Conservation (phyloP, 108 stramenopile species). For the Mediolabrus comicus region DNA sequence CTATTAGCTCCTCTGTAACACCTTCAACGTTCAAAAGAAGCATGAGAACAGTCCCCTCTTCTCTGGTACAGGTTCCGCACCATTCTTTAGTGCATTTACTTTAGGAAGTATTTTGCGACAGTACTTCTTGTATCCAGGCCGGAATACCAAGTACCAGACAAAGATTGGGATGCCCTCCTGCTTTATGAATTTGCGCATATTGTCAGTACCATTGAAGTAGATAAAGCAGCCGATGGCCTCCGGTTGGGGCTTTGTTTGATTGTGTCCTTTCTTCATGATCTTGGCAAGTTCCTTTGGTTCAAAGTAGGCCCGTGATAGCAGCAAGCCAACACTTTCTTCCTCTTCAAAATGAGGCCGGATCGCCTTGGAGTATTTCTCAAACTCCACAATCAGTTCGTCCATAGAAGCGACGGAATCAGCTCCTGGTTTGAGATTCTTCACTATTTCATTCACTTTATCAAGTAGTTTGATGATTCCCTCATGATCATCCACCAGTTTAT, state of each 20-base stretch:
- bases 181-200: neutral
- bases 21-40: too few relatives aligned
- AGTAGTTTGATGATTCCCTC: conserved; percentile 32
- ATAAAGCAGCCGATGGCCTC: conserved; percentile 6
- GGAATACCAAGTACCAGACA: too few relatives aligned
- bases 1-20: too few relatives aligned
- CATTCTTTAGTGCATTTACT: too few relatives aligned
- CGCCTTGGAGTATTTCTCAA: conserved; percentile 19
- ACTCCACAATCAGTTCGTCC: conserved; percentile 11
- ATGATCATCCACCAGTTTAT: conserved; percentile 46
- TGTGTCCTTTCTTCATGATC: conserved; percentile 6
- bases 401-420: conserved; percentile 14
- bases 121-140: too few relatives aligned
- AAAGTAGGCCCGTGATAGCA: conserved; percentile 49
- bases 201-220: conserved; percentile 2
- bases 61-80: too few relatives aligned
- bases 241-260: conserved; percentile 3
- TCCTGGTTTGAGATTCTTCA: conserved; percentile 29
- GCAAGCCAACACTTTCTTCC: conserved; percentile 43
- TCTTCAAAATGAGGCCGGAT: conserved; percentile 49
- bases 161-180: too few relatives aligned
- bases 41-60: too few relatives aligned
- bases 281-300: conserved; percentile 26
- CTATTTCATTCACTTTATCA: conserved; percentile 17
- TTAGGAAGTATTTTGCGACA: too few relatives aligned